A percentile compares a stretch with the other conserved stretches of the same genome.
phyloP scores from a whole-genome alignment of 306 rosid species.

The Ziziphus jujuba region DNA sequence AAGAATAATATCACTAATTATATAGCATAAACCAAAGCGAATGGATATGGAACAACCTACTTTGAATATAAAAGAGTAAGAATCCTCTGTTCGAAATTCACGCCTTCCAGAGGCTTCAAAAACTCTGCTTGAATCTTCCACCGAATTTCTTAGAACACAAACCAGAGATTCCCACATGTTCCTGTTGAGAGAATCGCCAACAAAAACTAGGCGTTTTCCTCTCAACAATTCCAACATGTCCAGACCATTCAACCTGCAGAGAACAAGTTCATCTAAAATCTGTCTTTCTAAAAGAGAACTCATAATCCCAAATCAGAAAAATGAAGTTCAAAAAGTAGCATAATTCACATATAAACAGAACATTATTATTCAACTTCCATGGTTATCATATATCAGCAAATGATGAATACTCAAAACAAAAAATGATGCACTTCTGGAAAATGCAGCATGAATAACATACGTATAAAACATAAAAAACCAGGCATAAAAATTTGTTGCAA shows the following conservation, averaged over 20 bases:
- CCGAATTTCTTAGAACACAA: conserved; percentile 21
- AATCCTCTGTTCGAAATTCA: conserved; percentile 17
- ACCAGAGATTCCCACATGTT: conserved; percentile 34
- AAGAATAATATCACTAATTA: not conserved
- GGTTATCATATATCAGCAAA: no score
- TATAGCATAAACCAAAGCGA: not conserved
- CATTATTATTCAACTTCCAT: no score
- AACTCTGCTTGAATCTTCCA: conserved; percentile 21
- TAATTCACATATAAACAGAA: not conserved
- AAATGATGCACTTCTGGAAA: not conserved
- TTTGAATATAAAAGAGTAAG: conserved; percentile 19
- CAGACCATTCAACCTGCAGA: conserved; percentile 25
- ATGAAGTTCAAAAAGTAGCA: not conserved
- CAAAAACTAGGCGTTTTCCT: conserved; percentile 26
- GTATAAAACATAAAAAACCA: not conserved
- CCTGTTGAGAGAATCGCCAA: conserved; percentile 33
- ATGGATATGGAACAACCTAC: conserved; percentile 8
- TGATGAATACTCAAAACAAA: no score
- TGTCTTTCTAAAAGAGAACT: conserved; percentile 3
- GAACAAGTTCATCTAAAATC: conserved; percentile 4
- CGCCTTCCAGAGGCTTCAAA: conserved; percentile 16
- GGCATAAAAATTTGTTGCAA: not conserved
- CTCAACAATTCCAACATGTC: conserved; percentile 23
- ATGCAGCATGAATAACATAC: not conserved
- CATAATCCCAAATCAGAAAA: not conserved